These are phyloP conservation scores for Colletotrichum cuscutae DNA, from an alignment of 2,329 filamentous ascomycete genomes.

Conservation along the genomic window DNA sequence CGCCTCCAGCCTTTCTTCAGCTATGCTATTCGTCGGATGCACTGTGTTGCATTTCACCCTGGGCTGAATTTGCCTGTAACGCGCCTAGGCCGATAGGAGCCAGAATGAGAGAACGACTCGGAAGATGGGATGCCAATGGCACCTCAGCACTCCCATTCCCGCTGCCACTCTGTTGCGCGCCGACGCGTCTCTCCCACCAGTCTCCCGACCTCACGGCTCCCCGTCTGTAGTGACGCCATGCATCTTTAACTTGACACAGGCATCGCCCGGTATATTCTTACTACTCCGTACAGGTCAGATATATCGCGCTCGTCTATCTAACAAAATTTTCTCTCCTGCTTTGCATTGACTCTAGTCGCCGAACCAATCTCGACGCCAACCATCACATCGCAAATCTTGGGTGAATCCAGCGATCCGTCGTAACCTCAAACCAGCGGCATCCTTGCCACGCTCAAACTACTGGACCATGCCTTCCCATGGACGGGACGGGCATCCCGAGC, in stretches of 20 bases:
- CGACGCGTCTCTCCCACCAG: background rate
- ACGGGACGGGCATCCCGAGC: background rate
- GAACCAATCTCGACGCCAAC: slow-evolving; percentile 8
- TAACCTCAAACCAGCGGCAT: background rate
- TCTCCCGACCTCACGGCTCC: background rate
- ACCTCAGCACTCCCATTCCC: background rate
- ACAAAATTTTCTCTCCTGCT: background rate
- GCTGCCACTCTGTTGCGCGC: background rate
- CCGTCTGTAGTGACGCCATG: slow-evolving; percentile 8
- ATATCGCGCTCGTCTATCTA: slow-evolving; percentile 12
- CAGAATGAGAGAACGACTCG: background rate
- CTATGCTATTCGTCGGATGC: background rate
- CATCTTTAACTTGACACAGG: slow-evolving; percentile 7
- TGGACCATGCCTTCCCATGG: slow-evolving; percentile 3
- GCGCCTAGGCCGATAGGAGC: slow-evolving; percentile 8
- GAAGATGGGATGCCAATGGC: background rate
- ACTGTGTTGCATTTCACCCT: slow-evolving; percentile 28
- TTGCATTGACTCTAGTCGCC: slow-evolving; percentile 19
- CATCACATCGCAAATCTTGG: background rate
- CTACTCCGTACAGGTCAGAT: background rate
- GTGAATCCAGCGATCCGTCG: background rate
- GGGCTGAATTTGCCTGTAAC: slow-evolving; percentile 22
- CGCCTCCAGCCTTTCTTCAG: background rate
- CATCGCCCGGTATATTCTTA: background rate
- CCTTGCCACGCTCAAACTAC: slow-evolving; percentile 21